phyloP scores from a whole-genome alignment of 1,139 yeast genomes.

The Lodderomyces orthopsilosis region DNA sequence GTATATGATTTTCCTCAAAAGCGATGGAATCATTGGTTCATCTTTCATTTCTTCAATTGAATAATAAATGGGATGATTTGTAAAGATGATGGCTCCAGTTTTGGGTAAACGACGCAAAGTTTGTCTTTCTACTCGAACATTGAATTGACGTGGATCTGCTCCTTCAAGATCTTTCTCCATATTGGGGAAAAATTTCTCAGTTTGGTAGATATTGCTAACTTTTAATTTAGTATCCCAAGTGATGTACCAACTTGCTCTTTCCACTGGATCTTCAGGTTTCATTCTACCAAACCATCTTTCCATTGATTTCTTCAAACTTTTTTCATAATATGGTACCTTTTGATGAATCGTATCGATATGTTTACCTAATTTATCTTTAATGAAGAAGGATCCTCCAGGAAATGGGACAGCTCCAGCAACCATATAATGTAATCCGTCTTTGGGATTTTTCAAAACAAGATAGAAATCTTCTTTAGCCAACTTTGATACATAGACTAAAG shows the following conservation, averaged over 20 bases:
- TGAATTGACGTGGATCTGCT: slow-evolving; percentile 45
- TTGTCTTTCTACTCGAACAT: slow-evolving; percentile 59
- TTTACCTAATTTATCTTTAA: slow-evolving; percentile 56
- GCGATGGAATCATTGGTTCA: slow-evolving; percentile 70
- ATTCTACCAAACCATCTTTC: slow-evolving; percentile 68
- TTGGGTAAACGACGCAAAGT: slow-evolving; percentile 49
- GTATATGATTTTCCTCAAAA: slow-evolving; percentile 56
- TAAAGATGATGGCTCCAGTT: slow-evolving; percentile 48
- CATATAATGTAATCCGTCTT: slow-evolving; percentile 60
- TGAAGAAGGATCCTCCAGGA: slow-evolving; percentile 75
- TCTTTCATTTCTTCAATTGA: slow-evolving; percentile 74
- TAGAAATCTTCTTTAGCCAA: slow-evolving; percentile 77
- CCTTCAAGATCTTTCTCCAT: slow-evolving; percentile 30
- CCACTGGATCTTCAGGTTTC: slow-evolving; percentile 60
- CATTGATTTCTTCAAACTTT: slow-evolving; percentile 67
- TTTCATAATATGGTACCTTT: slow-evolving; percentile 70
- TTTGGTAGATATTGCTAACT: slow-evolving; percentile 53
- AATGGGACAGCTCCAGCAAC: slow-evolving; percentile 76
- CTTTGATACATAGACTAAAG: slow-evolving; percentile 59
- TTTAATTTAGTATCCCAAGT: slow-evolving; percentile 68
- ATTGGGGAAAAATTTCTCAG: slow-evolving; percentile 31
- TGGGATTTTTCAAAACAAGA: slow-evolving; percentile 50
- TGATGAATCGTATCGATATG: slow-evolving; percentile 63
- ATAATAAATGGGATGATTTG: slow-evolving; percentile 70
- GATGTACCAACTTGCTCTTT: slow-evolving; percentile 74